Percentiles rank a stretch among this genome's conserved stretches.
These are phyloP conservation scores for Nothophaeocryptopus gaeumannii DNA, from an alignment of 2,329 filamentous ascomycete species.

Conservation along the genomic window DNA sequence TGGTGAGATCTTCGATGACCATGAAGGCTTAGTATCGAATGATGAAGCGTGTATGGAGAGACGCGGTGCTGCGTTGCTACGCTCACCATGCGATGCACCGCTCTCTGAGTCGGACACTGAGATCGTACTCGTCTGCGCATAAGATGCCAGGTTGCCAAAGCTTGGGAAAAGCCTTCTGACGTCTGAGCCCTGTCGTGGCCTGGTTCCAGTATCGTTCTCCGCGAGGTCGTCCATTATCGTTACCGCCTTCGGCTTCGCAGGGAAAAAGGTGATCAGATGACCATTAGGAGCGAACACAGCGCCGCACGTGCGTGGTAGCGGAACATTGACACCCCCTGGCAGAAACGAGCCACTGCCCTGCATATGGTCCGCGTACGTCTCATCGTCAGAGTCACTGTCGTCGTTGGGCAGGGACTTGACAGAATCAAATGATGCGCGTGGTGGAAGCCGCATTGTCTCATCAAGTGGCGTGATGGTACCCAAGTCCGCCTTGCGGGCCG, in stretches of 20 bases:
- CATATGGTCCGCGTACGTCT: conserved; percentile 58
- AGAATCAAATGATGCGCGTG: conserved; percentile 56
- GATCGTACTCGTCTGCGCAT: conserved; percentile 1
- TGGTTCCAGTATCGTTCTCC: conserved; percentile 47
- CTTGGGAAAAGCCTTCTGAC: conserved; percentile 37
- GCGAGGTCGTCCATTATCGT: conserved; percentile 22
- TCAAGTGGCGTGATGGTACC: conserved; percentile 44
- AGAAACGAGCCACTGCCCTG: conserved; percentile 51
- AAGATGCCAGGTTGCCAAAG: conserved; percentile 30
- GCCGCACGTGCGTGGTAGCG: conserved; percentile 58
- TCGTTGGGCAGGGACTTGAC: conserved; percentile 38
- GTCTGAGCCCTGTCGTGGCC: conserved; percentile 61
- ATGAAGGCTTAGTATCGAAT: conserved; percentile 38
- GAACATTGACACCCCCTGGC: conserved; percentile 63
- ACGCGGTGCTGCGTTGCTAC: conserved; percentile 30
- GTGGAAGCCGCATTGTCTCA: conserved; percentile 53
- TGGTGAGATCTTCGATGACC: conserved; percentile 34
- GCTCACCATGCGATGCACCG: not conserved
- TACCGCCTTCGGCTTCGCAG: conserved; percentile 43
- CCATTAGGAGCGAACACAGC: conserved; percentile 58
- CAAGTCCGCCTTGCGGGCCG: conserved; percentile 23
- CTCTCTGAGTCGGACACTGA: conserved; percentile 13
- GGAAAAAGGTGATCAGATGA: conserved; percentile 58
- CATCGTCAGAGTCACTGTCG: conserved; percentile 52
- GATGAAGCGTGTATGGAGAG: conserved; percentile 50